Base-by-base conservation (phyloP, 164 flowering plant genomes). In the Macadamia integrifolia region DNA sequence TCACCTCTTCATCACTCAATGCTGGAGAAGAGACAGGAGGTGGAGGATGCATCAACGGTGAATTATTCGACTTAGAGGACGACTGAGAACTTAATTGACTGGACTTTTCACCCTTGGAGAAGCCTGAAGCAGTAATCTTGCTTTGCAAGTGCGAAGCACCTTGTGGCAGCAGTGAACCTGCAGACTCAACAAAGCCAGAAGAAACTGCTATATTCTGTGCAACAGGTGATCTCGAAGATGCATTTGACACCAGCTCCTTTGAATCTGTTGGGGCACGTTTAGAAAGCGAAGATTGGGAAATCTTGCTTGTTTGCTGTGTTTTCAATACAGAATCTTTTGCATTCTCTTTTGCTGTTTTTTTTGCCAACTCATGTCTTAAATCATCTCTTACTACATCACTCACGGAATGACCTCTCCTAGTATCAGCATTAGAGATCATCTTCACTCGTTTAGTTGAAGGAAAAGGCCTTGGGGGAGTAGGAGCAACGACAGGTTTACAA, bases 1-100 rank as follows among this genome's bases (percentile, higher is more conserved):
- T 32, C 50, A 86, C 99, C 97, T 95, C 97, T 81, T 92, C 98
- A 81, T 92, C 98, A 74, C 97, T 92, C 60, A 92, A 76, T 55
- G 77, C 60, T 50, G 93, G 79, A 69, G 84, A 73, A 71, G 86
- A 67, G 67, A 62, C 74, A 63, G 84, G 69, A 35, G 78, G 78
- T 29, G 88, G 74, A 65, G 84, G 77, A 65, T 79, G 80, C 70
- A 73, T 65, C 2, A 78, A 59, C 11, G 77, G 61, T 31, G 76
- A 50, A 67, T 77, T 79, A 66, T 79, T 85, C 48, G 62, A 65
- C 82, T 84, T 90, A n/a, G 83, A 70, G 29, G 88, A 71, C 58
- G 81, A 55, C 44, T 79, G 86, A 43, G 69, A 30, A 64, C 62
- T 78, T 46, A 81, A 66, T 50, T 83, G 90, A 74, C 55, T 78